Base-by-base conservation (phyloP, 2,329 filamentous ascomycete species). In the Botrytis byssoidea region DNA sequence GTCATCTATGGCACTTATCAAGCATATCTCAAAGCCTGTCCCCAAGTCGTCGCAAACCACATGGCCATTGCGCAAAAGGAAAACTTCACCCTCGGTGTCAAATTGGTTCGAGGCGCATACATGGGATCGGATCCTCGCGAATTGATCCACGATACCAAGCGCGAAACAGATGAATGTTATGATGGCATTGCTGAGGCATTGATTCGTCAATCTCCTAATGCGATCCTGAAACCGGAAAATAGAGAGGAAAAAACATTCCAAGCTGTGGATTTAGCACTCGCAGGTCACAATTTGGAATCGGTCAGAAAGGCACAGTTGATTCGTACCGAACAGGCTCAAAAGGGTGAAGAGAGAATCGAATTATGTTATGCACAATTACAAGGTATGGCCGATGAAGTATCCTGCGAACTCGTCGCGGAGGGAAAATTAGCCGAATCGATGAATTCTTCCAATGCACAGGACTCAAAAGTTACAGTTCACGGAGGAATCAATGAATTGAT, bases 321-420 rank as follows among this genome's bases (percentile, higher is more conserved):
- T 40, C 84, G 88, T 73, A 85, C 86, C 77, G 82, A 79, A 78
- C 79, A 80, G 51, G 75, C 81, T 71, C 79, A 83, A 10, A 75
- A 73, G 3, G 82, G 83, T 18, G 81, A 83, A 68, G 78, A 82
- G 55, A 81, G 81, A 35, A 82, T 82, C 3, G 85, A 87, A 61
- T 81, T 88, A 3, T 84, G 85, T 1, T 94, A 93, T 81, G 92
- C 92, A 4, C 95, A 98, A 83, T 88, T 98, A 1, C 92, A 95
- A 84, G 95, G 95, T 59, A 98, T 98, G 95, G 95, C 95, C 1
- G 95, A 98, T 78, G 95, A 98, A 81, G 90, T 98, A 70, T 94
- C 91, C 81, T 91, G 89, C 80, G 88, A 90, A 80, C 83, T 91
- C 2, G 79, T 82, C 1, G 76, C 79, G 44, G 75, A 74, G 40